Base-by-base conservation (phyloP, 2,329 filamentous ascomycete genomes). In the Diplodia corticola region DNA sequence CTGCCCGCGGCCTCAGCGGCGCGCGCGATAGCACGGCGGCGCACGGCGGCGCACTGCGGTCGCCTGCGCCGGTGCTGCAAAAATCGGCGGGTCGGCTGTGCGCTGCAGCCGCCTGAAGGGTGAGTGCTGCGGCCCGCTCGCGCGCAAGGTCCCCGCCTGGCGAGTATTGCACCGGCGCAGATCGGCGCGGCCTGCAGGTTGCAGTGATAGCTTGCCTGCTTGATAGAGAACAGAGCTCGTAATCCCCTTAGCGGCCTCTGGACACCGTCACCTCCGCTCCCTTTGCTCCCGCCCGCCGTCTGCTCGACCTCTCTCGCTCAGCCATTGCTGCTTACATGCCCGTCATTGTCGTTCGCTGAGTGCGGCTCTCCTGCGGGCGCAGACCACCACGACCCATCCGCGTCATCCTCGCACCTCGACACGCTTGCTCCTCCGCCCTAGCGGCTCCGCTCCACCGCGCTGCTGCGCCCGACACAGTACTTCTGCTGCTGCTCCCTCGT, bases 281-380 rank as follows among this genome's bases (percentile, higher is more conserved):
- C 50, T 64, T 33, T 22, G 20, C 40, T 28, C 50, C 44, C 63
- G 26, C 35, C 24, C 35, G 22, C 30, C 4, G 13, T 12, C 50
- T 35, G 9, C 40, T n/a, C 44, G 40, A 46, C 24, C 15, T 26
- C 63, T 37, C 17, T 54, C 63, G 24, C 48, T 46, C 61, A 37
- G 33, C 61, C 26, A 64, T 54, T 54, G 61, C 53, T 2, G 26
- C 57, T 61, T 55, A 50, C 63, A 64, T 64, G 63, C 63, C 35
- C 30, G 50, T 30, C 63, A 35, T 55, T 64, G 63, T 64, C 63
- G 50, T 64, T 64, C 63, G 63, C 63, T 64, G 63, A 64, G 63
- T 24, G 63, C 63, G 40, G 50, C 49, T 33, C 49, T 53, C 57
- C 57, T 49, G 44, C 44, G 57, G 26, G 57, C 60, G 60, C 63